Percentiles rank a stretch among this genome's conserved stretches.
phyloP scores from a whole-genome alignment of 768 basidiomycete genomes.

The Kwoniella dejecticola region DNA sequence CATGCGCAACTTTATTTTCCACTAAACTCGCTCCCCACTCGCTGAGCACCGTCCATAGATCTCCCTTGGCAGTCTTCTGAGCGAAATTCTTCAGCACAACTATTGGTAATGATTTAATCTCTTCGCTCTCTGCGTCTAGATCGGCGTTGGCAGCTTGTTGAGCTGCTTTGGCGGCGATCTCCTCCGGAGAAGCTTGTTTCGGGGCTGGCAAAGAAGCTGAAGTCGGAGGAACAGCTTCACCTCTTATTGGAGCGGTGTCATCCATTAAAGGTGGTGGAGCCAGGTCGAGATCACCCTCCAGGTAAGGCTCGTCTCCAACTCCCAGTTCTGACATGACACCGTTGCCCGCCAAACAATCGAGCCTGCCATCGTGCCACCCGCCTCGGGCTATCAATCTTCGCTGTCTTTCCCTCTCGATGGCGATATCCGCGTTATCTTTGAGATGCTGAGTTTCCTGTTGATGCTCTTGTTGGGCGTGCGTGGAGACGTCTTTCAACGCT shows the following conservation, averaged over 20 bases:
- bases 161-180: slow-evolving; percentile 8
- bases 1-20: slow-evolving; percentile 88
- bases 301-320: slow-evolving; percentile 70
- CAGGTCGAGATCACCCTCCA: slow-evolving; percentile 52
- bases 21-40: slow-evolving; percentile 82
- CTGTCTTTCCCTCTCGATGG: slow-evolving; percentile 55
- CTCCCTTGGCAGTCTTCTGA: slow-evolving; percentile 65
- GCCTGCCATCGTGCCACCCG: slow-evolving; percentile 79
- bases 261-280: slow-evolving; percentile 39
- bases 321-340: slow-evolving; percentile 86
- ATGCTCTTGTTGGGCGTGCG: slow-evolving; percentile 57
- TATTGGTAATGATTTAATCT: slow-evolving; percentile 71
- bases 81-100: slow-evolving; percentile 83
- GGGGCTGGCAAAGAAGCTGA: slow-evolving; percentile 22
- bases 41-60: slow-evolving; percentile 71
- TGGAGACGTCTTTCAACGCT: slow-evolving; percentile 67
- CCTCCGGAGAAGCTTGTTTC: background rate
- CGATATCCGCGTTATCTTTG: slow-evolving; percentile 56
- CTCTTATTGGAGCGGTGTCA: slow-evolving; percentile 36
- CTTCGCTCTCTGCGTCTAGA: slow-evolving; percentile 54
- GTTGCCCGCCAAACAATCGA: slow-evolving; percentile 82
- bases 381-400: slow-evolving; percentile 63
- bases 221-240: slow-evolving; percentile 44
- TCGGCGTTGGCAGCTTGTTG: slow-evolving; percentile 18
- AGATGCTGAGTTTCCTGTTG: slow-evolving; percentile 54